Evolutionary conservation across 441 rosid species (phyloP).

Genomic region (Arabidopsis hybrid): DNA sequence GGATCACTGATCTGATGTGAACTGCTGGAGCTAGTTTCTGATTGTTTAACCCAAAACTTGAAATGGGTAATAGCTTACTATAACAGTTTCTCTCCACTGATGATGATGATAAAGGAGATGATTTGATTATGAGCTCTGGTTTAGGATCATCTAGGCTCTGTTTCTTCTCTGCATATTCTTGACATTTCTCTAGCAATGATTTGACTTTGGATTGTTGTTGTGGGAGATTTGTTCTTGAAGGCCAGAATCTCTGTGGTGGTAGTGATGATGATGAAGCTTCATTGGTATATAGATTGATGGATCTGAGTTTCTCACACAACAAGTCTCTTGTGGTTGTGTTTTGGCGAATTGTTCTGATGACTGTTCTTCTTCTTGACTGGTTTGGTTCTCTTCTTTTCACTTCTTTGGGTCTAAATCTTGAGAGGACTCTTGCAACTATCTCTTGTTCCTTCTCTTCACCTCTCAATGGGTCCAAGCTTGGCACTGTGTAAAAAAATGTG

Average conservation of each 20-base stretch:
- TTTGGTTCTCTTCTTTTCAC: slow-evolving; percentile 58
- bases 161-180: slow-evolving; percentile 50
- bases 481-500: slow-evolving; percentile 46
- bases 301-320: slow-evolving; percentile 50
- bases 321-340: slow-evolving; percentile 35
- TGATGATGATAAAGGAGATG: slow-evolving; percentile 14
- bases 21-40: slow-evolving; percentile 71
- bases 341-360: slow-evolving; percentile 28
- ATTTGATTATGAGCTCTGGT: slow-evolving; percentile 36
- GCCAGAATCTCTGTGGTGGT: slow-evolving; percentile 41
- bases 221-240: slow-evolving; percentile 42
- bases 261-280: slow-evolving; percentile 48
- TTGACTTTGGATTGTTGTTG: slow-evolving; percentile 34
- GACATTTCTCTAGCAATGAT: slow-evolving; percentile 44
- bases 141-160: slow-evolving; percentile 40
- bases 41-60: slow-evolving; percentile 41
- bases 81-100: slow-evolving; percentile 38
- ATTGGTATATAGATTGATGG: slow-evolving; percentile 60
- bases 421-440: slow-evolving; percentile 60
- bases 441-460: slow-evolving; percentile 65
- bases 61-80: slow-evolving; percentile 24
- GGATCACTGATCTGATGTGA: slow-evolving; percentile 83
- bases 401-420: slow-evolving; percentile 59
- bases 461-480: slow-evolving; percentile 51
- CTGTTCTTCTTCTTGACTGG: slow-evolving; percentile 56